Percentiles rank a stretch among this genome's conserved stretches.
These are phyloP conservation scores for Diaporthe longicolla DNA, from an alignment of 2,329 filamentous ascomycete species.

Conservation along the genomic window DNA sequence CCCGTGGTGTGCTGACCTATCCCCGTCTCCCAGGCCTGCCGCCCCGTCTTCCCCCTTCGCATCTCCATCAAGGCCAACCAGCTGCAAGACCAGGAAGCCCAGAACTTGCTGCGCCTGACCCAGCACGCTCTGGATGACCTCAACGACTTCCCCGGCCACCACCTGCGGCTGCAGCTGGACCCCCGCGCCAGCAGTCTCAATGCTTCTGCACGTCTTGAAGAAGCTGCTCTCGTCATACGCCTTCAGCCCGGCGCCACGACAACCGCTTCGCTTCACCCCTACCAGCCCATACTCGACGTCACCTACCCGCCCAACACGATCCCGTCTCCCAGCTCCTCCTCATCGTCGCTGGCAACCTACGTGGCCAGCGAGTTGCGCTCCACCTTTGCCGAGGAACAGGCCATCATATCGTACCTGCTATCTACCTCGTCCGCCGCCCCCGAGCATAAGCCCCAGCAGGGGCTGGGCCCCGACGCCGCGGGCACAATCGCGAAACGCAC, in stretches of 20 bases:
- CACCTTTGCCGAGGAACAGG: constrained; percentile 89
- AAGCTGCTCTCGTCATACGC: constrained; percentile 78
- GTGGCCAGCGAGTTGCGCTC: constrained; percentile 83
- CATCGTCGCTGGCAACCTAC: constrained; percentile 81
- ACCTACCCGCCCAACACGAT: constrained; percentile 80
- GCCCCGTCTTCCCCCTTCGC: constrained; percentile 87
- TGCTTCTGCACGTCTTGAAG: constrained; percentile 57
- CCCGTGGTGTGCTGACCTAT: neutral
- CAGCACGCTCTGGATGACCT: constrained; percentile 89
- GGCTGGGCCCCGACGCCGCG: constrained; percentile 64
- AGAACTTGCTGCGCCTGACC: constrained; percentile 82
- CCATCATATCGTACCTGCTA: constrained; percentile 83
- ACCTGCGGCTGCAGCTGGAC: constrained; percentile 78
- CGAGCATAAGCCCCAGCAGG: constrained; percentile 56
- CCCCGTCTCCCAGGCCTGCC: constrained; percentile 75
- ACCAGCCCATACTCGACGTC: constrained; percentile 80
- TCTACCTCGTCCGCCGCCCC: constrained; percentile 66
- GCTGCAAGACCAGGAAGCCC: constrained; percentile 76
- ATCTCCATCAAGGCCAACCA: constrained; percentile 81
- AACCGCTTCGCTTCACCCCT: constrained; percentile 75
- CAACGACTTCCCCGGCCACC: constrained; percentile 88
- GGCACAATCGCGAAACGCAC: constrained; percentile 77
- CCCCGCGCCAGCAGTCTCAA: constrained; percentile 54
- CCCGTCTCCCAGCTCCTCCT: constrained; percentile 76
- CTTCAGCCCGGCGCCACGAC: constrained; percentile 75